phyloP scores from a whole-genome alignment of 139 green algal genomes.

The Chlamydomonas sp. region DNA sequence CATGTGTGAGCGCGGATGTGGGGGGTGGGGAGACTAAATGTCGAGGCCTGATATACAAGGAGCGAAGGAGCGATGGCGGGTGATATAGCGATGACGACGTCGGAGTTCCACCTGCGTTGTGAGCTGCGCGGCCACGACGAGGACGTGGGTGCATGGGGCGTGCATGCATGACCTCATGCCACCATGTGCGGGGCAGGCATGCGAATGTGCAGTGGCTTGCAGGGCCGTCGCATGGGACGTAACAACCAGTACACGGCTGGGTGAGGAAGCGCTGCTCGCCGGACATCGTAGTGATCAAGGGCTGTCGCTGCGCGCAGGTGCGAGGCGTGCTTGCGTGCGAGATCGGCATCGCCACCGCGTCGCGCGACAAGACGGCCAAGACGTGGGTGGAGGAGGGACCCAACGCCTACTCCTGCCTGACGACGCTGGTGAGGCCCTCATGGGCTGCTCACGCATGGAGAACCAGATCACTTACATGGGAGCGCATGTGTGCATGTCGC shows the following conservation, averaged over 20 bases:
- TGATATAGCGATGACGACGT: background rate
- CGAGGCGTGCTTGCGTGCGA: constrained; percentile 34
- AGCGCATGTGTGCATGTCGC: too few relatives aligned
- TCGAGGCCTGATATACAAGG: too few relatives aligned
- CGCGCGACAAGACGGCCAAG: constrained; percentile 68
- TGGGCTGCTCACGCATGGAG: too few relatives aligned
- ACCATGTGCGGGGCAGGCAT: too few relatives aligned
- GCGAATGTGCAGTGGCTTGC: too few relatives aligned
- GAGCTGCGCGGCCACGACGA: constrained; percentile 7
- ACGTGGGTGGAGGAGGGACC: constrained; percentile 42
- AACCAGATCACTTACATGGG: too few relatives aligned
- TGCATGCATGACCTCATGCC: too few relatives aligned
- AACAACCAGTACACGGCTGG: too few relatives aligned
- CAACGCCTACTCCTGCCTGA: constrained; percentile 19
- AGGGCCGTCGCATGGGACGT: too few relatives aligned
- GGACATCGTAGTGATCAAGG: background rate
- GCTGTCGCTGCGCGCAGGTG: constrained; percentile 34
- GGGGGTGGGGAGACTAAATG: too few relatives aligned
- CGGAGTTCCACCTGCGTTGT: background rate
- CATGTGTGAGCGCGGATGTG: too few relatives aligned
- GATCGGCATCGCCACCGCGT: constrained; percentile 54
- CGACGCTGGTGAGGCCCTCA: constrained; percentile 10
- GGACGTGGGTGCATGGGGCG: background rate
- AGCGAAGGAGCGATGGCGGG: too few relatives aligned
- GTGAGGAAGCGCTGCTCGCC: background rate